These are phyloP conservation scores for Tetrahymena borealis DNA, from an alignment of 73 alveolate genomes.

Conservation along the genomic window DNA sequence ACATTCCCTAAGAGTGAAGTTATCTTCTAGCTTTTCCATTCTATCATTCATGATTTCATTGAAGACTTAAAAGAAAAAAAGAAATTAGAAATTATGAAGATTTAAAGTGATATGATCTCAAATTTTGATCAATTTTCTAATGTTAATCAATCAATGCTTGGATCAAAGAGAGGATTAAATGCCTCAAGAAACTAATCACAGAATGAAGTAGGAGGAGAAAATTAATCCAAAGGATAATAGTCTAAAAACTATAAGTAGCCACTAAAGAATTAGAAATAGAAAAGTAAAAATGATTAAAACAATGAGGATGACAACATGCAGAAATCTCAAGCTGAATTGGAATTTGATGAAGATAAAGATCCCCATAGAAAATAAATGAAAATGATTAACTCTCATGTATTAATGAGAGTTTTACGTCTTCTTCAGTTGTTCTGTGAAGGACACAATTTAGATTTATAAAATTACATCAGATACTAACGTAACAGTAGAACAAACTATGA, in stretches of 20 bases:
- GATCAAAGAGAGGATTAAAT: neutral
- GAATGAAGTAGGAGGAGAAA: neutral
- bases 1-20: constrained; percentile 20
- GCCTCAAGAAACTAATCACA: neutral
- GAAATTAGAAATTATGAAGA: neutral
- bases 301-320: constrained; percentile 8
- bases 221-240: neutral
- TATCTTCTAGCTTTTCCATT: constrained; percentile 10
- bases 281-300: neutral
- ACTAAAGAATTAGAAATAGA: constrained; percentile 1
- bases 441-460: constrained; percentile 74
- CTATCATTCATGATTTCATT: constrained; percentile 12
- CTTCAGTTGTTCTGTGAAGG: constrained; percentile 90
- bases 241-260: neutral
- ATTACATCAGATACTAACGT: constrained; percentile 75
- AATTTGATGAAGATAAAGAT: constrained; percentile 1
- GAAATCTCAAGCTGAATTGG: neutral
- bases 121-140: neutral
- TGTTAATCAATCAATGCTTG: neutral
- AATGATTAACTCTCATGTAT: neutral
- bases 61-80: constrained; percentile 25
- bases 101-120: neutral
- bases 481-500: constrained; percentile 76
- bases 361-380: neutral
- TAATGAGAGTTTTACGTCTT: constrained; percentile 57